Base-by-base conservation (phyloP, 352 stramenopile species). In the Phytophthora colocasiae region DNA sequence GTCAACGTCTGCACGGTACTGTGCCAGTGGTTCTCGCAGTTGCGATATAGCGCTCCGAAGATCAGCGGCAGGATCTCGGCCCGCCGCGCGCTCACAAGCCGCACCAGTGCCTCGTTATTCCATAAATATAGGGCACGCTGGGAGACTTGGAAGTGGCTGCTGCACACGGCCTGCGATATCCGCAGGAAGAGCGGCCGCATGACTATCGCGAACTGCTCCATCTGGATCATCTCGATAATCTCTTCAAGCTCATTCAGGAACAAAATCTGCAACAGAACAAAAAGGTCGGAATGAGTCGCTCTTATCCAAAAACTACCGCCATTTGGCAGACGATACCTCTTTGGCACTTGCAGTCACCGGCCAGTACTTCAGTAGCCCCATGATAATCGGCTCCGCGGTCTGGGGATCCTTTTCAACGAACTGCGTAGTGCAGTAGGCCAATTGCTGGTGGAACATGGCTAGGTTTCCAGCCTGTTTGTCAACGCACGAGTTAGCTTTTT, bases 391-490 rank as follows among this genome's bases (percentile, higher is more conserved):
- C 48, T 97, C 96, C 0, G 95, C 94, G 19, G 96, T 99, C 53
- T 98, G 86, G 1, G 97, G 93, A 77, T 99, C 98, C 71, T 99
- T 99, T 76, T 99, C 97, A 19, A 99, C 96, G 60, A 99, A 99
- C 78, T 99, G 97, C 53, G 98, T 98, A 27, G 99, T 98, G 84
- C 98, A 99, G 77, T 99, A 99, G 4, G 96, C 98, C 7, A 99
- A 77, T 70, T 99, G 97, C 67, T 99, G 97, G 65, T 99, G 97
- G 70, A 99, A 99, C 59, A 98, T 90, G 41, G 87, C 83, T n/a
- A 99, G 82, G 63, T 92, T 97, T 50, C 69, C 69, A 32, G 68
- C 96, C 95, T 63, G 87, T 45, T 41, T 10, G 45, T 50, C 10
- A 22, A 43, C 5, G 50, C 46, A 24, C 40, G 14, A 27, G 49